These are phyloP conservation scores for Tarenaya hassleriana DNA, from an alignment of 345 rosid genomes.

Conservation along the genomic window DNA sequence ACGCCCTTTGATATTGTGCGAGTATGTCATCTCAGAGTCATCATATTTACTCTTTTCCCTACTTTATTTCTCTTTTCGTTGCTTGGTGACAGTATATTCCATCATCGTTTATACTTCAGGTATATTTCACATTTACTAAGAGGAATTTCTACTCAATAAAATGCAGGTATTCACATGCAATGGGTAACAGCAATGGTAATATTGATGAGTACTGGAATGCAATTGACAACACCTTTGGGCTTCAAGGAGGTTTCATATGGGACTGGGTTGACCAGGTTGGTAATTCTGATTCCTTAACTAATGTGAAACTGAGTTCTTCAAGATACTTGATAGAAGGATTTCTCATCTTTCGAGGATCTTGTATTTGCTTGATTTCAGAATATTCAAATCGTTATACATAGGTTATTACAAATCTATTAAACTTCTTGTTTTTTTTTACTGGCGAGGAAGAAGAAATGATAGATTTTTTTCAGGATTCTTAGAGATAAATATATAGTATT, in stretches of 20 bases:
- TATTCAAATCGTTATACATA: no score
- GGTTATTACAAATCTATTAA: no score
- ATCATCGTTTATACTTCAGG: slow-evolving; percentile 10
- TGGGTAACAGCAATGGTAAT: slow-evolving; percentile 97
- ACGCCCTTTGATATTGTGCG: slow-evolving; percentile 97
- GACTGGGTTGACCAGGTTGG: slow-evolving; percentile 97
- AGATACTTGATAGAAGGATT: no score
- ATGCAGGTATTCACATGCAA: slow-evolving; percentile 92
- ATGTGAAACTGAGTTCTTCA: no score
- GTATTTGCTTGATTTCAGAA: no score
- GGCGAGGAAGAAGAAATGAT: no score
- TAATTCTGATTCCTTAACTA: slow-evolving; percentile 6
- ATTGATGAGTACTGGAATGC: slow-evolving; percentile 90
- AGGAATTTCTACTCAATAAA: slow-evolving; percentile 12
- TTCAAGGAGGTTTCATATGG: slow-evolving; percentile 99
- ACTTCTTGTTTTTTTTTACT: no score
- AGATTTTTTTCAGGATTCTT: no score
- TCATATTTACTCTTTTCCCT: slow-evolving; percentile 17
- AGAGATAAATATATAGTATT: no score
- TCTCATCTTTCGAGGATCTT: no score
- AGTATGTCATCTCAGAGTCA: slow-evolving; percentile 49
- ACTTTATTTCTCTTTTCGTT: slow-evolving; percentile 6
- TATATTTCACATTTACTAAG: slow-evolving; percentile 15
- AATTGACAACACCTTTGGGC: slow-evolving; percentile 85
- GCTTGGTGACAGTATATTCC: slow-evolving; percentile 17